Percentiles rank a stretch among this genome's conserved stretches.
These are phyloP conservation scores for Penicillium carneum DNA, from an alignment of 2,329 filamentous ascomycete genomes.

Conservation along the genomic window DNA sequence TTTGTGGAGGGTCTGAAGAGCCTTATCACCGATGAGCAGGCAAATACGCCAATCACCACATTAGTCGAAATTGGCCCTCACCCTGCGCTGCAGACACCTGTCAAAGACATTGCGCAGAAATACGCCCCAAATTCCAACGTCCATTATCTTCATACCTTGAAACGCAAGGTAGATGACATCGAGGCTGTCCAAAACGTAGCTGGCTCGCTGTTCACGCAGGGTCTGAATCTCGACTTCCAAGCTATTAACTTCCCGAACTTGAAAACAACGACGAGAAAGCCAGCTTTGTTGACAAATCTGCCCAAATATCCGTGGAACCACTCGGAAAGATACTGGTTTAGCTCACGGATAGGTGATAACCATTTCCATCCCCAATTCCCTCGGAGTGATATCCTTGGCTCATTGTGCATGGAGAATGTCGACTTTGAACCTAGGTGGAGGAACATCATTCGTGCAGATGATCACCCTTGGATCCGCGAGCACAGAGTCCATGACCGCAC, in stretches of 20 bases:
- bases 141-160: constrained; percentile 31
- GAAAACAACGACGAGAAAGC: constrained; percentile 15
- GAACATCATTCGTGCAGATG: constrained; percentile 33
- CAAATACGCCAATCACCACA: constrained; percentile 18
- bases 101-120: constrained; percentile 27
- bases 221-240: constrained; percentile 30
- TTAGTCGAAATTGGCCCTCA: constrained; percentile 35
- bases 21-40: constrained; percentile 10
- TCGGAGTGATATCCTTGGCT: constrained; percentile 31
- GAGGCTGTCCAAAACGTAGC: constrained; percentile 31
- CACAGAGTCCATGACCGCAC: constrained; percentile 32
- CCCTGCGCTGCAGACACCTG: constrained; percentile 29
- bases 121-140: constrained; percentile 21
- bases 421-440: constrained; percentile 37
- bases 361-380: constrained; percentile 28
- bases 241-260: constrained; percentile 33
- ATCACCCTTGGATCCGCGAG: constrained; percentile 35
- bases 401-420: constrained; percentile 30
- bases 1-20: constrained; percentile 33
- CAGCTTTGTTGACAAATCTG: constrained; percentile 29
- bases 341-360: constrained; percentile 28
- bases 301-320: constrained; percentile 37
- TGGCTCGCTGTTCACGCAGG: constrained; percentile 28
- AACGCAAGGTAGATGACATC: constrained; percentile 27
- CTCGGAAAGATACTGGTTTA: constrained; percentile 32